These are phyloP conservation scores for Dactylonectria estremocensis DNA, from an alignment of 2,329 filamentous ascomycete species.

Conservation along the genomic window DNA sequence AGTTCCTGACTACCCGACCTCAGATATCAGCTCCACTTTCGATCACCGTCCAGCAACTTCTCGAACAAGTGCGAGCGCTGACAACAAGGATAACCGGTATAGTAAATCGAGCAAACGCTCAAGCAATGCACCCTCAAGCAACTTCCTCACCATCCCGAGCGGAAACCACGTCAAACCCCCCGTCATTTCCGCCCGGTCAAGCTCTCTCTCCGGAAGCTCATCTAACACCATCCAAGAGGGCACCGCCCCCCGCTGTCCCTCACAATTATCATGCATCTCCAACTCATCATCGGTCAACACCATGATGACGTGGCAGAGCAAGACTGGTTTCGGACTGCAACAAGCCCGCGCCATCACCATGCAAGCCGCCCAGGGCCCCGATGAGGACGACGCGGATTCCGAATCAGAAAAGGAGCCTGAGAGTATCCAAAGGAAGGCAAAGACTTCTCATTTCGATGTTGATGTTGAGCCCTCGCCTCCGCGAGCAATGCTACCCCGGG, in stretches of 20 bases:
- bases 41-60: slow-evolving; percentile 42
- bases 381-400: slow-evolving; percentile 38
- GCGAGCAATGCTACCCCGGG: slow-evolving; percentile 38
- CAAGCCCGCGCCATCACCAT: slow-evolving; percentile 60
- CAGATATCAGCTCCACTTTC: slow-evolving; percentile 43
- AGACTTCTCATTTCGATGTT: slow-evolving; percentile 16
- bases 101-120: slow-evolving; percentile 57
- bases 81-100: slow-evolving; percentile 43
- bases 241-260: slow-evolving; percentile 41
- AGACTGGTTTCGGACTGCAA: slow-evolving; percentile 52
- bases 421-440: slow-evolving; percentile 33
- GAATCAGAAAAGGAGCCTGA: slow-evolving; percentile 40
- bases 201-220: slow-evolving; percentile 45
- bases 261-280: slow-evolving; percentile 55
- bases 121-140: slow-evolving; percentile 58
- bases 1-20: slow-evolving; percentile 44
- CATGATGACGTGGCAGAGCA: slow-evolving; percentile 51
- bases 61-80: slow-evolving; percentile 45
- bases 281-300: slow-evolving; percentile 55
- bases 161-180: slow-evolving; percentile 33
- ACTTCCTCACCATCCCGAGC: slow-evolving; percentile 60
- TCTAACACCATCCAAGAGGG: slow-evolving; percentile 45
- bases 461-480: slow-evolving; percentile 36
- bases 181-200: slow-evolving; percentile 41
- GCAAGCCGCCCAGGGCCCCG: slow-evolving; percentile 49